Conservation (phyloP, 2,329 filamentous ascomycete species). For the Monosporascus ibericus region DNA sequence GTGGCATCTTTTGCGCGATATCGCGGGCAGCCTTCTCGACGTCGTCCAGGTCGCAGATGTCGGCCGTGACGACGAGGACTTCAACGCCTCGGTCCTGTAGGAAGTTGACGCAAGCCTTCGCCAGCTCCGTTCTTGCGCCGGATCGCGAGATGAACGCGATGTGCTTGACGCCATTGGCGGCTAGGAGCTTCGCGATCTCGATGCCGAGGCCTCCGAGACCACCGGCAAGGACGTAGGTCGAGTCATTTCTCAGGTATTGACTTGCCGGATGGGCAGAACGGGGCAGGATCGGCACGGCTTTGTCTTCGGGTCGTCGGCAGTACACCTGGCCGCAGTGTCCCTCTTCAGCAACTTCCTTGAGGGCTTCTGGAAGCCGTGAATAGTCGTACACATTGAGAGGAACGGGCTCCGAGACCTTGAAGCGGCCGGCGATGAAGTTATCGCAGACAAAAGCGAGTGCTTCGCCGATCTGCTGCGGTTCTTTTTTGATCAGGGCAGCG, state of each 20-base stretch:
- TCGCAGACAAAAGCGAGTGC: slow-evolving; percentile 7
- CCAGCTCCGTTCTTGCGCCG: slow-evolving; percentile 23
- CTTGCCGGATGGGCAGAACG: slow-evolving; percentile 2
- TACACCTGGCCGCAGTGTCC: slow-evolving; percentile 1
- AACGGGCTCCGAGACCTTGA: slow-evolving; percentile 1
- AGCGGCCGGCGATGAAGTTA: slow-evolving; percentile 1
- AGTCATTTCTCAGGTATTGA: slow-evolving; percentile 15
- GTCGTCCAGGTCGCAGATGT: slow-evolving; percentile 33
- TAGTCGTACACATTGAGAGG: slow-evolving; percentile 5
- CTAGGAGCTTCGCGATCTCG: slow-evolving; percentile 45
- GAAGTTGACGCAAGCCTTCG: slow-evolving; percentile 21
- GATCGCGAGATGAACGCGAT: slow-evolving; percentile 50
- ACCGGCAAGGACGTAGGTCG: slow-evolving; percentile 50
- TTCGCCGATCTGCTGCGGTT: slow-evolving; percentile 8
- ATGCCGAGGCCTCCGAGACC: slow-evolving; percentile 53
- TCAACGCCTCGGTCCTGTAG: slow-evolving; percentile 28
- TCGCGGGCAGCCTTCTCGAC: slow-evolving; percentile 19
- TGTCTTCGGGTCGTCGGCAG: slow-evolving; percentile 5
- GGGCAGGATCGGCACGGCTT: slow-evolving; percentile 8
- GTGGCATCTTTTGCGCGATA: slow-evolving; percentile 27
- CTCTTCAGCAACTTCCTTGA: background rate
- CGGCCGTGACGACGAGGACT: slow-evolving; percentile 29
- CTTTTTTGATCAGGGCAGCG: slow-evolving; percentile 6
- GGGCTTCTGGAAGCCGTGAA: slow-evolving; percentile 9
- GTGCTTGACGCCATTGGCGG: slow-evolving; percentile 42